A percentile compares a stretch with the other conserved stretches of the same genome.
These are phyloP conservation scores for Francoa sonchifolia DNA, from an alignment of 441 rosid species.

Conservation along the genomic window DNA sequence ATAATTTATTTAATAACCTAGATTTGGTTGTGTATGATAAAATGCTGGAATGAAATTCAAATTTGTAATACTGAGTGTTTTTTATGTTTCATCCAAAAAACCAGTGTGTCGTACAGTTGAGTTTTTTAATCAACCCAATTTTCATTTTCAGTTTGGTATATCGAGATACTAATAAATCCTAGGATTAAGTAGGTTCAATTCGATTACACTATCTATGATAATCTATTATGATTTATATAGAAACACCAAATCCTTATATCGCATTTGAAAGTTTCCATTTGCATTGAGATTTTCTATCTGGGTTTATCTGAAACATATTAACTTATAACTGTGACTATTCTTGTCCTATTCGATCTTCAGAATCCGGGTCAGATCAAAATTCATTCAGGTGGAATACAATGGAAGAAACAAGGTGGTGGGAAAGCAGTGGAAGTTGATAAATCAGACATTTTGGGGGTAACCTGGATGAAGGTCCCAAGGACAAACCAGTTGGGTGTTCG, in stretches of 20 bases:
- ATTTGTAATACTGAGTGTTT: neutral
- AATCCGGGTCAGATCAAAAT: slow-evolving; percentile 79
- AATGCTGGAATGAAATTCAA: too few relatives aligned
- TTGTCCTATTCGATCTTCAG: slow-evolving; percentile 40
- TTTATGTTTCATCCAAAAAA: too few relatives aligned
- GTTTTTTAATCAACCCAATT: neutral
- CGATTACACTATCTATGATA: neutral
- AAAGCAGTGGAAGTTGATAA: slow-evolving; percentile 89
- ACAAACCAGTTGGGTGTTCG: slow-evolving; percentile 66
- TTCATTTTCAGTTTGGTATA: too few relatives aligned
- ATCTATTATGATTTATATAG: neutral
- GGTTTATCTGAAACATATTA: neutral
- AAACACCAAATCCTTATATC: too few relatives aligned
- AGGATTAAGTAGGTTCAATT: neutral
- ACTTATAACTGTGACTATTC: neutral
- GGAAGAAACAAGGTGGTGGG: slow-evolving; percentile 98
- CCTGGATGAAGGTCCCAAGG: slow-evolving; percentile 89
- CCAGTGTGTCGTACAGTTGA: too few relatives aligned
- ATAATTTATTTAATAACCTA: too few relatives aligned
- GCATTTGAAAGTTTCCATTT: too few relatives aligned
- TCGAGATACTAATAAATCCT: too few relatives aligned
- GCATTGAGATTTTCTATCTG: neutral
- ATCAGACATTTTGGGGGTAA: slow-evolving; percentile 51
- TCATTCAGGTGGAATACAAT: slow-evolving; percentile 55
- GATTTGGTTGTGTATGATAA: too few relatives aligned